Percentiles rank a stretch among this genome's conserved stretches.
Evolutionary conservation across 129 eudicot genomes (phyloP).

Genomic region (Flaveria trinervia): DNA sequence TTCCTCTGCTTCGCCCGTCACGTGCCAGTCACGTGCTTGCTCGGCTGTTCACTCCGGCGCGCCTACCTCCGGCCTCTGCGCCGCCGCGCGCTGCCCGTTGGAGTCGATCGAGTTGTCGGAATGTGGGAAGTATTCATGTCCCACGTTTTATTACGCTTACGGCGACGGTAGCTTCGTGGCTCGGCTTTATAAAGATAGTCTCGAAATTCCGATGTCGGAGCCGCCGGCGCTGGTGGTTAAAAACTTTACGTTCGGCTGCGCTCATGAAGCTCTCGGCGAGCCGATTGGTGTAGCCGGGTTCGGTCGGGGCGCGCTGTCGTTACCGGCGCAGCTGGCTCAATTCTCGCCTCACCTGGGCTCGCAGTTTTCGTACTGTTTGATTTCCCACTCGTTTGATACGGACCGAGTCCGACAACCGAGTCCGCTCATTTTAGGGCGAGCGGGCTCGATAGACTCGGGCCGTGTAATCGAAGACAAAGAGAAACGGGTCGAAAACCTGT

Average conservation of each 20-base stretch:
- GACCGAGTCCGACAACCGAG: conserved; percentile 57
- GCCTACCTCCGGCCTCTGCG: conserved; percentile 80
- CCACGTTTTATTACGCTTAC: conserved; percentile 78
- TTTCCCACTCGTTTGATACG: conserved; percentile 73
- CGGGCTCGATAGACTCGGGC: conserved; percentile 32
- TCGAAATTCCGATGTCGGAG: conserved; percentile 49
- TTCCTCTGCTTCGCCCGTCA: conserved; percentile 47
- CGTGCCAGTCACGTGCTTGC: conserved; percentile 83
- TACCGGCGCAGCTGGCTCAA: conserved; percentile 74
- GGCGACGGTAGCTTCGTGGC: conserved; percentile 93
- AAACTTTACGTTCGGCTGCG: conserved; percentile 84
- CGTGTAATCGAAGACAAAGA: conserved; percentile 7
- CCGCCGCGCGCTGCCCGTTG: conserved; percentile 73
- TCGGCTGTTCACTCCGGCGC: conserved; percentile 60
- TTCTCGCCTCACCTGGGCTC: conserved; percentile 69
- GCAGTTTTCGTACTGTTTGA: conserved; percentile 79
- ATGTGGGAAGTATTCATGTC: conserved; percentile 52
- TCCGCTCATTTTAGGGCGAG: conserved; percentile 86
- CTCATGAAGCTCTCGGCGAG: conserved; percentile 76
- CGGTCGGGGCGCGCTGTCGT: conserved; percentile 77
- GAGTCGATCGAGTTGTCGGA: conserved; percentile 73
- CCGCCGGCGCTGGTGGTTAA: conserved; percentile 41
- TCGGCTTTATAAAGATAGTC: conserved; percentile 47
- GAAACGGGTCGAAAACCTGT: background rate
- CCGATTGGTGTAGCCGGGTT: conserved; percentile 97